These are phyloP conservation scores for Pythium phragmitis DNA, from an alignment of 352 stramenopile species.

Conservation along the genomic window DNA sequence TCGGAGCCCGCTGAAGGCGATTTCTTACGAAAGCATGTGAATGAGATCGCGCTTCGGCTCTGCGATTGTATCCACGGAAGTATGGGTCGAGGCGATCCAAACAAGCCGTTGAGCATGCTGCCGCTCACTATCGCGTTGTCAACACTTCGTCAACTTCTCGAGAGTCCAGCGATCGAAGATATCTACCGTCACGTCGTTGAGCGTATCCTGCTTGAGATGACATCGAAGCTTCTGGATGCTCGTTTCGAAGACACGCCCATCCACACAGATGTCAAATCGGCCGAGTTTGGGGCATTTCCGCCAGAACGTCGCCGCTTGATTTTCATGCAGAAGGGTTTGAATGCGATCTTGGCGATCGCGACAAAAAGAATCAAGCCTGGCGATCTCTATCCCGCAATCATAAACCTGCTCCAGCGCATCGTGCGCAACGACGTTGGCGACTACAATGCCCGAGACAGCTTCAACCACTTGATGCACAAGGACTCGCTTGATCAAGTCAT, in stretches of 20 bases:
- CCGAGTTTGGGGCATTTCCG: conserved; percentile 34
- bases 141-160: conserved; percentile 62
- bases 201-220: conserved; percentile 71
- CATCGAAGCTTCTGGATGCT: conserved; percentile 71
- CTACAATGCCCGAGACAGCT: conserved; percentile 70
- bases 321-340: conserved; percentile 70
- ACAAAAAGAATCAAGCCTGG: conserved; percentile 61
- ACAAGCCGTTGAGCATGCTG: conserved; percentile 65
- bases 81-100: conserved; percentile 58
- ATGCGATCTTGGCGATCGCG: conserved; percentile 54
- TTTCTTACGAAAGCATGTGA: conserved; percentile 76
- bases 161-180: conserved; percentile 49
- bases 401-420: conserved; percentile 79
- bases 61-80: conserved; percentile 75
- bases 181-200: conserved; percentile 80
- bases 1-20: conserved; percentile 52
- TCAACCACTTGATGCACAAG: conserved; percentile 71
- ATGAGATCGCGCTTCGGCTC: conserved; percentile 71
- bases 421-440: conserved; percentile 78
- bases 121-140: conserved; percentile 75
- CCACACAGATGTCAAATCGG: conserved; percentile 37
- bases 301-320: conserved; percentile 38
- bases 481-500: conserved; percentile 81
- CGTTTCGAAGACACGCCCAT: conserved; percentile 60
- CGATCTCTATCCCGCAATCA: conserved; percentile 72